Percentiles rank a stretch among this genome's conserved stretches.
These are phyloP conservation scores for Cenchrus americanus DNA, from an alignment of 176 grass and related monocot species.

Conservation along the genomic window DNA sequence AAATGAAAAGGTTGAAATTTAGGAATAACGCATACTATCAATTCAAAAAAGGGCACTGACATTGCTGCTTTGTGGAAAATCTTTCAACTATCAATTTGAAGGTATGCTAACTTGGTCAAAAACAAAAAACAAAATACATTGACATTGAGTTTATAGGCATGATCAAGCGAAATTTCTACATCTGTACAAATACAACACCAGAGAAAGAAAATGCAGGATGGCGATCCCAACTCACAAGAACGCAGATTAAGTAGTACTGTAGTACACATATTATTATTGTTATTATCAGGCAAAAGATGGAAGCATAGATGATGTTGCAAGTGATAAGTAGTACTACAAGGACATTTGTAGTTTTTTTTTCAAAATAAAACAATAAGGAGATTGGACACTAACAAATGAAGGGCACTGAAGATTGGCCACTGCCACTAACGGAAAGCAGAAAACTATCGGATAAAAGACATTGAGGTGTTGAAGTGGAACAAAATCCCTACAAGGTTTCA, in stretches of 20 bases:
- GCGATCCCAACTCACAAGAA: background rate
- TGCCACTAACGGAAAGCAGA: background rate
- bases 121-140: conserved; percentile 5
- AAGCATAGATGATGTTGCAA: background rate
- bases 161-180: background rate
- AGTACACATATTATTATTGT: background rate
- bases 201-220: background rate
- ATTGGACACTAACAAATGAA: background rate
- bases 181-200: background rate
- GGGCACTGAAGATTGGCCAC: background rate
- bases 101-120: background rate
- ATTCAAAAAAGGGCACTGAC: background rate
- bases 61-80: background rate
- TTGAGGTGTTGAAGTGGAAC: background rate
- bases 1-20: background rate
- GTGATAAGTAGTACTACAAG: background rate
- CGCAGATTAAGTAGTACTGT: background rate
- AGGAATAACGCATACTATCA: background rate
- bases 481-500: background rate
- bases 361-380: background rate
- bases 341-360: background rate
- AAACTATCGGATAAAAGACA: background rate
- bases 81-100: conserved; percentile 8
- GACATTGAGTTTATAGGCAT: background rate
- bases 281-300: background rate